A percentile compares a stretch with the other conserved stretches of the same genome.
Evolutionary conservation across 345 rosid genomes (phyloP).

Genomic region (Mangifera indica): DNA sequence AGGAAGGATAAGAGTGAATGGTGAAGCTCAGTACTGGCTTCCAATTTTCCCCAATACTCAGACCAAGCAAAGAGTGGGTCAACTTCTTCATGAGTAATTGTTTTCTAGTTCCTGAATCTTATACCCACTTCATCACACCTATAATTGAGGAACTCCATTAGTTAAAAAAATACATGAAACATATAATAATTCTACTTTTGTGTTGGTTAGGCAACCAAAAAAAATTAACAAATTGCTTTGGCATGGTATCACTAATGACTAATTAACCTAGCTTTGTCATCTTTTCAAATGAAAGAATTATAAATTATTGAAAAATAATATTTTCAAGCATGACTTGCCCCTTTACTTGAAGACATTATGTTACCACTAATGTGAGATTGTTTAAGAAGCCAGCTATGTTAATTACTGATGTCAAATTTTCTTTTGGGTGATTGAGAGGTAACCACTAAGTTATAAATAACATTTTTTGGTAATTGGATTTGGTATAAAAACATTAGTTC

Average conservation of each 20-base stretch:
- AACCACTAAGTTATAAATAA: constrained; percentile 18
- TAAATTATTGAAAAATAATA: not conserved
- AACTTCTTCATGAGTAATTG: not conserved
- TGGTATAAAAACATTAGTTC: not conserved
- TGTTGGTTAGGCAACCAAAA: constrained; percentile 5
- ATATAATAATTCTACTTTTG: not conserved
- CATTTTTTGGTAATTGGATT: not conserved
- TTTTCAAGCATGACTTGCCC: not conserved
- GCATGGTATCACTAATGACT: not conserved
- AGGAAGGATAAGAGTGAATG: not conserved
- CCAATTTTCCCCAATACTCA: not conserved
- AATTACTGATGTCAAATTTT: constrained; percentile 1
- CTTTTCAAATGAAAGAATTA: constrained; percentile 2
- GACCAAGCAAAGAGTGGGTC: not conserved
- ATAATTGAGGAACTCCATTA: no score
- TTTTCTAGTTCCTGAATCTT: not conserved
- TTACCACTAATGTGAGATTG: not conserved
- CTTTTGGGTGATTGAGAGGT: constrained; percentile 19
- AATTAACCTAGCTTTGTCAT: not conserved
- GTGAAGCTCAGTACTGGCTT: not conserved
- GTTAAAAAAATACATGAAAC: no score
- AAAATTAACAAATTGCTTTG: not conserved
- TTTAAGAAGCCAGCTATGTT: no score
- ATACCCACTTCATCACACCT: no score
- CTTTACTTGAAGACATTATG: not conserved